A percentile compares a stretch with the other conserved stretches of the same genome.
Conservation (phyloP, 2,329 filamentous ascomycete genomes). For the Talaromyces atroroseus region DNA sequence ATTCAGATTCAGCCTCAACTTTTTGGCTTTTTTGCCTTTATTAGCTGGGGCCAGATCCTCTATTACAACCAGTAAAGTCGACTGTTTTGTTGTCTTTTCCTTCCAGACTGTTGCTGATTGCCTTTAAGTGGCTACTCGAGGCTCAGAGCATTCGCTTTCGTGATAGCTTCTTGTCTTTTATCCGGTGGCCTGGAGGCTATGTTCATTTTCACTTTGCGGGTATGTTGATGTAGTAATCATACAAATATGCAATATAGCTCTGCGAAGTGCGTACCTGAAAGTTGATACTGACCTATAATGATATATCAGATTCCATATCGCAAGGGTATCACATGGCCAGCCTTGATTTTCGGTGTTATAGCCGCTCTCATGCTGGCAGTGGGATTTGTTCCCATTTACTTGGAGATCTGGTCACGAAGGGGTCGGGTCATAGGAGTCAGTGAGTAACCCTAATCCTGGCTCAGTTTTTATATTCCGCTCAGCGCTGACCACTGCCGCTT, state of each 20-base stretch:
- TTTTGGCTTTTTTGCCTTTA: slow-evolving; percentile 45
- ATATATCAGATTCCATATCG: slow-evolving; percentile 47
- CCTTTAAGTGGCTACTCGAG: slow-evolving; percentile 29
- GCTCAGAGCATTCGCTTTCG: slow-evolving; percentile 44
- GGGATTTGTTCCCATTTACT: slow-evolving; percentile 57
- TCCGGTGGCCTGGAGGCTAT: slow-evolving; percentile 53
- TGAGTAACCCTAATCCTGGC: slow-evolving; percentile 21
- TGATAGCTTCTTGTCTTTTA: slow-evolving; percentile 33
- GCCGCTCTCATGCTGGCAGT: slow-evolving; percentile 53
- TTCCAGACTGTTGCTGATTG: neutral
- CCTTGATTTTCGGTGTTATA: slow-evolving; percentile 53
- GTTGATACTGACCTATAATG: neutral
- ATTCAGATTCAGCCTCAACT: slow-evolving; percentile 52
- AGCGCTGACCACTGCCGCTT: slow-evolving; percentile 20
- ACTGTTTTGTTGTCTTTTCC: neutral
- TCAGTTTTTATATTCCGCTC: neutral
- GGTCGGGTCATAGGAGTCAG: slow-evolving; percentile 60
- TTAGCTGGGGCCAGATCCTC: slow-evolving; percentile 50
- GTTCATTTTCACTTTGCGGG: slow-evolving; percentile 53
- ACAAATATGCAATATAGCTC: neutral
- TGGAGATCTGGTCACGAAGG: slow-evolving; percentile 56
- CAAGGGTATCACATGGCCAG: slow-evolving; percentile 49
- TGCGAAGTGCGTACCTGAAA: neutral
- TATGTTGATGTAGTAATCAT: slow-evolving; percentile 22
- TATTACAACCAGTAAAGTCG: slow-evolving; percentile 45